Conservation (phyloP, 768 basidiomycete genomes). For the Auricularia heimuer region DNA sequence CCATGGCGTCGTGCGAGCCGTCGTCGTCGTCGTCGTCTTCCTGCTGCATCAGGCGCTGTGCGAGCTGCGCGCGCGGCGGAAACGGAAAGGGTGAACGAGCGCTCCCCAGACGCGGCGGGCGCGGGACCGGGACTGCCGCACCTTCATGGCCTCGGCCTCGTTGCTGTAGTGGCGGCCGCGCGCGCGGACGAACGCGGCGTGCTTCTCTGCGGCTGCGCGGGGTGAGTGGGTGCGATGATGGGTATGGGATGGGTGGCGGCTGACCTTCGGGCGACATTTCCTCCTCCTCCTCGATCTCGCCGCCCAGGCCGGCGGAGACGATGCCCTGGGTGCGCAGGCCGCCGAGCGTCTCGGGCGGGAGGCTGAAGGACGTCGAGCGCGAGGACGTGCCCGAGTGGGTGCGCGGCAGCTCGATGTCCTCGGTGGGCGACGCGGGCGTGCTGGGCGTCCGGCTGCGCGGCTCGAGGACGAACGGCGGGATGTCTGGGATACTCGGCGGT, state of each 20-base stretch:
- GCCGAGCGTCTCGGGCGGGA: slow-evolving; percentile 58
- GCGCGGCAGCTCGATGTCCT: slow-evolving; percentile 34
- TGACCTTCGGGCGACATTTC: slow-evolving; percentile 86
- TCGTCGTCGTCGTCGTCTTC: slow-evolving; percentile 45
- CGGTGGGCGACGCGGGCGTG: slow-evolving; percentile 30
- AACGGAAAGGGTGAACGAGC: slow-evolving; percentile 5
- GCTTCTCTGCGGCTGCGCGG: slow-evolving; percentile 64
- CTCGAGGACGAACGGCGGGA: slow-evolving; percentile 64
- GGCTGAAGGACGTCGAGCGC: slow-evolving; percentile 75
- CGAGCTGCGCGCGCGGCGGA: slow-evolving; percentile 35
- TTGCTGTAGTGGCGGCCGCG: slow-evolving; percentile 82
- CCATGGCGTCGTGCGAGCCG: background rate
- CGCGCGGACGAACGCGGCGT: slow-evolving; percentile 70
- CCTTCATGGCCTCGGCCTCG: slow-evolving; percentile 91
- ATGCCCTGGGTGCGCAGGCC: slow-evolving; percentile 40
- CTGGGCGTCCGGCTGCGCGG: slow-evolving; percentile 9
- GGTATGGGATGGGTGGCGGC: slow-evolving; percentile 17
- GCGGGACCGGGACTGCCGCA: slow-evolving; percentile 18
- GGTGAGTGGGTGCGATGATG: background rate
- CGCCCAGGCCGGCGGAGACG: slow-evolving; percentile 38
- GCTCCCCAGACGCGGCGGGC: slow-evolving; percentile 3
- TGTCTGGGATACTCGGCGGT: slow-evolving; percentile 47
- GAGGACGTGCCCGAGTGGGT: slow-evolving; percentile 41
- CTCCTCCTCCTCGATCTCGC: slow-evolving; percentile 49
- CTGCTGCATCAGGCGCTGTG: slow-evolving; percentile 50